Conservation (phyloP, 805 yeast species). For the Wickerhamomyces strasburgensis region DNA sequence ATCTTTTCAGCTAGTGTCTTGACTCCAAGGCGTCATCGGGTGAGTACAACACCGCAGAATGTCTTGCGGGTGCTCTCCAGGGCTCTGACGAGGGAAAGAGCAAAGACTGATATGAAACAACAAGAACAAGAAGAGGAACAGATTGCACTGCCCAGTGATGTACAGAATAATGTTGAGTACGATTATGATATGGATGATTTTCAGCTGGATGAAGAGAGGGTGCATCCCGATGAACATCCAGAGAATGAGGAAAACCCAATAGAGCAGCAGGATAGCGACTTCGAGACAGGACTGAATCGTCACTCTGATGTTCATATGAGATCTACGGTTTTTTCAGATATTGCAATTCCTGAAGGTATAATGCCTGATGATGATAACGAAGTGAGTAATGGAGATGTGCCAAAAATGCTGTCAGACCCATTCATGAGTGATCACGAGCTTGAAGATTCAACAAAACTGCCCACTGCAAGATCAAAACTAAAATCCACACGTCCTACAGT, state of each 20-base stretch:
- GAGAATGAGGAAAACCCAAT: background rate
- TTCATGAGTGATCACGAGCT: constrained; percentile 1
- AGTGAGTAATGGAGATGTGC: background rate
- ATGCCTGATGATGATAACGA: constrained; percentile 15
- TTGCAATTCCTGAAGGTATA: constrained; percentile 25
- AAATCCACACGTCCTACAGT: no score
- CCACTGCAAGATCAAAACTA: no score
- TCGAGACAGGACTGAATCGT: background rate
- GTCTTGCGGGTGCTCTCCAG: constrained; percentile 19
- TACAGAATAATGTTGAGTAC: background rate
- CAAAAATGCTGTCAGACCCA: constrained; percentile 6
- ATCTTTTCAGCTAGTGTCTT: constrained; percentile 19
- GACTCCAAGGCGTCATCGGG: constrained; percentile 20
- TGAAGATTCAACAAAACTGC: background rate
- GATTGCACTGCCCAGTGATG: background rate
- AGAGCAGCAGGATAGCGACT: background rate
- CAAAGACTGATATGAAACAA: constrained; percentile 1
- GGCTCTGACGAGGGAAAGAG: constrained; percentile 15
- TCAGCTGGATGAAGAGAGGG: background rate
- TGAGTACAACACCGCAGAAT: constrained; percentile 21
- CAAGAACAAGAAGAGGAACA: constrained; percentile 2
- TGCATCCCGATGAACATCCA: background rate
- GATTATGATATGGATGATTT: constrained; percentile 1
- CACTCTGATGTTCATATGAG: background rate
- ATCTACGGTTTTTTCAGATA: constrained; percentile 16